Conservation (phyloP, 257 asterid species). For the Sherardia arvensis region DNA sequence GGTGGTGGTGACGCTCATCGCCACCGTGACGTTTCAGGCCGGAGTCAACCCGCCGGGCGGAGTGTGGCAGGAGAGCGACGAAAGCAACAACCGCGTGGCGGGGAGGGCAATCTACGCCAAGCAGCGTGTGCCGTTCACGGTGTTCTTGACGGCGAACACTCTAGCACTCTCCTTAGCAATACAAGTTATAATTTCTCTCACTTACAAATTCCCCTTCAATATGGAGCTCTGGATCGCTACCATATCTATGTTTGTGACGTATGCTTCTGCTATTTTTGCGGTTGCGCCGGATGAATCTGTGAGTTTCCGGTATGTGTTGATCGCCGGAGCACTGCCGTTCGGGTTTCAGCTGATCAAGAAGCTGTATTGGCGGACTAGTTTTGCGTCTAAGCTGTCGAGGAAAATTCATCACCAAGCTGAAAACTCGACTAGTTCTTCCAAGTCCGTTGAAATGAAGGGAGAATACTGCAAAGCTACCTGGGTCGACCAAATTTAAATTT, state of each 20-base stretch:
- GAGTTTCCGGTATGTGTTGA: conserved; percentile 14
- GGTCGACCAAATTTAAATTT: no score
- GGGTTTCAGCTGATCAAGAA: conserved; percentile 14
- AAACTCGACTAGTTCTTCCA: background rate
- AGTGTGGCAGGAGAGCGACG: conserved; percentile 41
- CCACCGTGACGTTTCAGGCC: conserved; percentile 13
- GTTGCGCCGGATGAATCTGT: conserved; percentile 20
- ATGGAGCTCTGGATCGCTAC: conserved; percentile 28
- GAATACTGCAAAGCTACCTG: no score
- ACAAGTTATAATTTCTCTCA: conserved; percentile 16
- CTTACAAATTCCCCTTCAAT: conserved; percentile 24
- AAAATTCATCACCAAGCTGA: no score
- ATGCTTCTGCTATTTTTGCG: conserved; percentile 22
- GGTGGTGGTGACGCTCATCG: conserved; percentile 10
- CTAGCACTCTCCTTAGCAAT: conserved; percentile 22
- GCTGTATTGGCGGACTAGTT: background rate
- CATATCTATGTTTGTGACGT: conserved; percentile 22
- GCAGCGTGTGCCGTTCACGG: conserved; percentile 4
- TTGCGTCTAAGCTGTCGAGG: no score
- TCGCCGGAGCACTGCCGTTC: conserved; percentile 21
- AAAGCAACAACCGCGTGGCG: conserved; percentile 14
- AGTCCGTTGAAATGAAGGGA: no score
- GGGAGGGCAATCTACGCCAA: conserved; percentile 43
- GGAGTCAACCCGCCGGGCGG: conserved; percentile 47
- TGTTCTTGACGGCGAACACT: conserved; percentile 20